Evolutionary conservation across 192 early-diverging fungal genomes (phyloP).

Genomic region (Backusella australiensis): DNA sequence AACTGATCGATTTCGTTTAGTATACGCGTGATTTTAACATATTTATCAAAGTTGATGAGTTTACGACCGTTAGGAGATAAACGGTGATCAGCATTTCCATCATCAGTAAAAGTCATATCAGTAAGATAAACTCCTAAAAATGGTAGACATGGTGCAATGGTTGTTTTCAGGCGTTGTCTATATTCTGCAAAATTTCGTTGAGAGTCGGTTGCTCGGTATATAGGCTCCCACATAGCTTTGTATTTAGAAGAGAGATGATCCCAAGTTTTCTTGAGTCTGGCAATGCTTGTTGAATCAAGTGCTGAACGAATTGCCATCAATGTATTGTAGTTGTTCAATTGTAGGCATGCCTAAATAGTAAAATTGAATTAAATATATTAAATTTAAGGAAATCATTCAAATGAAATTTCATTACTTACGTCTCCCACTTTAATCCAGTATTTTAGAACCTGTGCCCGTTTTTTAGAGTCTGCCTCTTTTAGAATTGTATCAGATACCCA

Average conservation of each 20-base stretch:
- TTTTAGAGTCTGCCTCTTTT: conserved; percentile 59
- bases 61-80: conserved; percentile 43
- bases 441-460: conserved; percentile 58
- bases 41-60: conserved; percentile 91
- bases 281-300: conserved; percentile 67
- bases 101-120: conserved; percentile 83
- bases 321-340: conserved; percentile 68
- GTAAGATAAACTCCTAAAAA: conserved; percentile 80
- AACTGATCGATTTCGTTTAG: conserved; percentile 84
- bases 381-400: not conserved
- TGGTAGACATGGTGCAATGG: conserved; percentile 66
- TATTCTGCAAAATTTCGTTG: conserved; percentile 67
- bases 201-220: conserved; percentile 61
- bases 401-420: conserved; percentile 11
- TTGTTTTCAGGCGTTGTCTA: conserved; percentile 40
- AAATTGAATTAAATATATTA: not conserved
- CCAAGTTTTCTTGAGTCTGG: conserved; percentile 71
- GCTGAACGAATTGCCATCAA: conserved; percentile 79
- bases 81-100: conserved; percentile 74
- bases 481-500: conserved; percentile 76
- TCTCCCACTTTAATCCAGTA: conserved; percentile 71
- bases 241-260: conserved; percentile 64
- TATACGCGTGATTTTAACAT: conserved; percentile 75
- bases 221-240: conserved; percentile 53
- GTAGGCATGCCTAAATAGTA: conserved; percentile 28